Base-by-base conservation (phyloP, 1,139 yeast genomes). In the Kodamaea fungicola region DNA sequence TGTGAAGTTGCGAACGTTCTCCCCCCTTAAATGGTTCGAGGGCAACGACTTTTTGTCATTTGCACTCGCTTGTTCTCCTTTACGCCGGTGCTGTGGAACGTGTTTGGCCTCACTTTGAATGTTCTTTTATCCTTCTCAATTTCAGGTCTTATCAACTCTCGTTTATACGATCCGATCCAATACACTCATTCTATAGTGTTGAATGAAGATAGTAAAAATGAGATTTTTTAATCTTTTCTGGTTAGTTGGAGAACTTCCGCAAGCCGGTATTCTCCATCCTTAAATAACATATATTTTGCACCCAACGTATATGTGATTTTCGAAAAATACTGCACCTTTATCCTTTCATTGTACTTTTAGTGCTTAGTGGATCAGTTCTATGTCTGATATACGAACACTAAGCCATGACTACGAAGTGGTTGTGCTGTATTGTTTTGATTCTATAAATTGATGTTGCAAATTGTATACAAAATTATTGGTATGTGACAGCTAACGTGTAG, bases 111-210 rank as follows among this genome's bases (percentile, higher is more conserved):
- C 97, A n/a, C n/a, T n/a, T n/a, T n/a, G n/a, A n/a, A n/a, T n/a
- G n/a, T n/a, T n/a, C n/a, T n/a, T n/a, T n/a, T n/a, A n/a, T n/a
- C n/a, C 33, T 46, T 52, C 45, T 40, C 59, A 53, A 53, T 70
- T 70, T 46, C 51, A 43, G 40, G 59, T 57, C 52, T 69, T 22
- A 71, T 78, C 34, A 72, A 71, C 53, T 80, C 79, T 9, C 62
- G 80, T 45, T 78, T 80, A 0, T 97, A 97, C 95, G 71, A 26
- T 79, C 81, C 6, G 77, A 70, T 10, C 75, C 69, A 6, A 92
- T 79, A 97, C 97, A 92, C 59, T 92, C 98, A 64, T 92, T n/a
- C n/a, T n/a, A n/a, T n/a, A n/a, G n/a, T 92, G 65, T 92, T 92
- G 67, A 83, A 92, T n/a, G n/a, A n/a, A n/a, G n/a, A n/a, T n/a